Conservation (phyloP, 2,329 filamentous ascomycete genomes). For the Monosporascus cannonballus region DNA sequence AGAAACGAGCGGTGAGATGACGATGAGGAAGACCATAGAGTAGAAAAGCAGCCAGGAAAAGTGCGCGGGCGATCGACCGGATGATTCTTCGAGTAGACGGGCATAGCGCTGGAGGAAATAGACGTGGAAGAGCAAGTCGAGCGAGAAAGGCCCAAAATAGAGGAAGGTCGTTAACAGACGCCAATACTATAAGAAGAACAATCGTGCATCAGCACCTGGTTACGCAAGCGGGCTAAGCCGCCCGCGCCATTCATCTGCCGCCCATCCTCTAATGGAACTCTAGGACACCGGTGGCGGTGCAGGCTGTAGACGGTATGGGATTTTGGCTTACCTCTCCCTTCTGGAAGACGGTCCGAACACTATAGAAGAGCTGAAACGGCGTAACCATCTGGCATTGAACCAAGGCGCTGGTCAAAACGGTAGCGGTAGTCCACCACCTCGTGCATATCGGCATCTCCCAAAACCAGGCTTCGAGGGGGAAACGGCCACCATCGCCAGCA, state of each 20-base stretch:
- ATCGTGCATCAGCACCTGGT: conserved; percentile 5
- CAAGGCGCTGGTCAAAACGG: conserved; percentile 77
- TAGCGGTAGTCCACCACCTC: conserved; percentile 93
- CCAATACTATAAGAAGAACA: conserved; percentile 66
- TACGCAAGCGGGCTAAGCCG: neutral
- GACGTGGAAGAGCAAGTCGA: conserved; percentile 94
- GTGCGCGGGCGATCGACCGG: conserved; percentile 83
- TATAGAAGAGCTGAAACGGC: conserved; percentile 96
- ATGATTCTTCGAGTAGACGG: conserved; percentile 87
- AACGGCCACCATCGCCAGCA: conserved; percentile 46
- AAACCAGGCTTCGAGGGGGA: conserved; percentile 96
- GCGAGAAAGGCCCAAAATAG: conserved; percentile 90
- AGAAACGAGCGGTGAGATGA: conserved; percentile 78
- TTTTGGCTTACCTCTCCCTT: conserved; percentile 71
- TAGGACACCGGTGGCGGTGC: neutral
- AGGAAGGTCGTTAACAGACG: conserved; percentile 92
- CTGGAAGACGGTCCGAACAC: conserved; percentile 82
- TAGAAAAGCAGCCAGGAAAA: conserved; percentile 95
- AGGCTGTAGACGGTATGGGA: neutral
- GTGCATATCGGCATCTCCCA: conserved; percentile 98
- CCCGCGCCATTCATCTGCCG: too few relatives aligned
- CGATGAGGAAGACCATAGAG: conserved; percentile 70
- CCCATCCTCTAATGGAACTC: too few relatives aligned
- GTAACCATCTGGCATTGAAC: conserved; percentile 92
- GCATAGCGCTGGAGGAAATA: conserved; percentile 98